Evolutionary conservation across 2,329 filamentous ascomycete genomes (phyloP).

Genomic region (Fusarium musae): DNA sequence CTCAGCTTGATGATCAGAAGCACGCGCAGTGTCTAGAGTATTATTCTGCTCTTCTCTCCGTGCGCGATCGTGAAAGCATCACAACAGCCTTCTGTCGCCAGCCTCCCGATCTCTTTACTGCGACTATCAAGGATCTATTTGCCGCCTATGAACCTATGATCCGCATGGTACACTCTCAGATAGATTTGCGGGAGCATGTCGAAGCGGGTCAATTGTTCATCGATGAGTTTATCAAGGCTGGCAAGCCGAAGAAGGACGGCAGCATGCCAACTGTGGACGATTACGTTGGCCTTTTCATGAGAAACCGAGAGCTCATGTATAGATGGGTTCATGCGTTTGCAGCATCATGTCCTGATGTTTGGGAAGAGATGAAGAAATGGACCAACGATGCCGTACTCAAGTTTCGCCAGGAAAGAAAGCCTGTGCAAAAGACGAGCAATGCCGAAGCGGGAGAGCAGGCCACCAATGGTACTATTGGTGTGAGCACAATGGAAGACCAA

Average conservation of each 20-base stretch:
- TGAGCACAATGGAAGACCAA: conserved; percentile 52
- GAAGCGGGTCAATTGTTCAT: conserved; percentile 75
- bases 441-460: background rate
- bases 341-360: conserved; percentile 73
- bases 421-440: background rate
- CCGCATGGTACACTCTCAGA: conserved; percentile 73
- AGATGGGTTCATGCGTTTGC: conserved; percentile 77
- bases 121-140: conserved; percentile 71
- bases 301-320: conserved; percentile 72
- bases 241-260: conserved; percentile 55
- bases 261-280: conserved; percentile 73
- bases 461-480: conserved; percentile 12
- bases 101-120: conserved; percentile 78
- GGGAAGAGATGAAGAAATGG: conserved; percentile 70
- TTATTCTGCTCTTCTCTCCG: conserved; percentile 74
- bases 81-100: conserved; percentile 73
- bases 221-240: conserved; percentile 74
- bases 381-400: conserved; percentile 65
- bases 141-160: conserved; percentile 80
- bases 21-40: conserved; percentile 76
- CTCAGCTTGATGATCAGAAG: conserved; percentile 65
- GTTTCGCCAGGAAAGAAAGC: conserved; percentile 57
- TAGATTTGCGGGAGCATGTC: conserved; percentile 77
- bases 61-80: conserved; percentile 79
- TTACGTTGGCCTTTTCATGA: conserved; percentile 73